Evolutionary conservation across 129 eudicot genomes (phyloP), one percentile per base, ranked within the genome.

Genomic region (Erigeron canadensis): DNA sequence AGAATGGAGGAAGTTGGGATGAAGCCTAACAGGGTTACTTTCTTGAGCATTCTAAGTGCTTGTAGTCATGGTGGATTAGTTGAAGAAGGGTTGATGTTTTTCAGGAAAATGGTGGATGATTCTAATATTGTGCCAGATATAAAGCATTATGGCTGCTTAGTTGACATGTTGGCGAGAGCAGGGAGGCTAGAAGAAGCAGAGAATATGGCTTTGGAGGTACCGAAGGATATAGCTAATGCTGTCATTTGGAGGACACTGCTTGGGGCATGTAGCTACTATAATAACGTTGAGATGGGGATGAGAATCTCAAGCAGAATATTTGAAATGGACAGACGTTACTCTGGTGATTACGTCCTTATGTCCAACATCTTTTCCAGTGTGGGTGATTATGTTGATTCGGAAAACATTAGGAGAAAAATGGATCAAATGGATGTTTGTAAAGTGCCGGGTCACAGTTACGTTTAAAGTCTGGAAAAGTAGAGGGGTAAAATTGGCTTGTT

Each of bases 331-430:
- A 84, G 72, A 22, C 54, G 77, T 39, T 86, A 86, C 67, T 88
- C 87, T 10, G 90, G 96, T 21, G 97, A 91, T 60, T 91, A 91
- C 62, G 97, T 88, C 75, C 85, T 91, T 55, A 22, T 85, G 84
- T 86, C 91, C 3, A 90, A 87, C 58, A 81, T 85, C 8, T 85
- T 68, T 45, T 80, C 90, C 8, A 81, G 85, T 59, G 78, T 70
- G 4, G 94, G 93, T 67, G 84, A 82, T 75, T 81, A 65, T 63
- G 75, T 16, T 54, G 87, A 84, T 73, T 82, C 95, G 15, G 88
- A 88, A 74, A 79, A 67, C 3, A 81, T 83, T 61, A 85, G 90
- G 77, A 83, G 72, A 39, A 62, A 69, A 55, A 86, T 84, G 96
- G 89, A 86, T 41, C 73, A 74, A 73, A 78, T 73, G 70, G 79